Percentiles rank a stretch among this genome's conserved stretches.
These are phyloP conservation scores for Thielaviopsis musarum DNA, from an alignment of 2,329 filamentous ascomycete genomes.

Conservation along the genomic window DNA sequence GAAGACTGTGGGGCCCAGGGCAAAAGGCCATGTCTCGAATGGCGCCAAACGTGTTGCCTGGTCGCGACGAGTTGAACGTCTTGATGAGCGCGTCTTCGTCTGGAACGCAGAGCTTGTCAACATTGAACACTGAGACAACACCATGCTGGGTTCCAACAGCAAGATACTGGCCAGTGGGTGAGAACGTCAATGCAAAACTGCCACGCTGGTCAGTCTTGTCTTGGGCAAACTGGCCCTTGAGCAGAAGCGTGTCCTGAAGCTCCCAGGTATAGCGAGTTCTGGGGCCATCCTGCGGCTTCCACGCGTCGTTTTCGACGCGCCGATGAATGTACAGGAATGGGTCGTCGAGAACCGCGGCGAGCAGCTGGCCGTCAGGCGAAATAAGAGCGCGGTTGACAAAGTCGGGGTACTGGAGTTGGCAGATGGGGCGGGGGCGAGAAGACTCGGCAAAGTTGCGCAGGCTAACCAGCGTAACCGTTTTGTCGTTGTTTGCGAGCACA, in stretches of 20 bases:
- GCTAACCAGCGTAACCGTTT: conserved; percentile 69
- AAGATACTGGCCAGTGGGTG: conserved; percentile 50
- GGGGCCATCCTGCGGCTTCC: conserved; percentile 3
- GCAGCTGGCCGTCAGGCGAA: conserved; percentile 66
- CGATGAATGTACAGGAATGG: conserved; percentile 73
- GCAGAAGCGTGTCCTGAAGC: conserved; percentile 32
- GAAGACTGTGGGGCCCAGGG: conserved; percentile 72
- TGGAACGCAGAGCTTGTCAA: conserved; percentile 27
- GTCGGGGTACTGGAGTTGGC: conserved; percentile 58
- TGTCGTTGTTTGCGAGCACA: conserved; percentile 79
- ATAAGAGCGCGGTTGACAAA: conserved; percentile 90
- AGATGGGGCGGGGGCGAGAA: conserved; percentile 38
- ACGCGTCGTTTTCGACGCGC: conserved; percentile 25
- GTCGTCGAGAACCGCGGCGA: conserved; percentile 77
- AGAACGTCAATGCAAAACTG: conserved; percentile 68
- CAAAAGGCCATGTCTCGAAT: conserved; percentile 86
- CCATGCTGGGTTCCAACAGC: conserved; percentile 70
- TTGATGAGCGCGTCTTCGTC: conserved; percentile 48
- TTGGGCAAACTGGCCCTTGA: conserved; percentile 39
- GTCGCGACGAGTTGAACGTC: conserved; percentile 61
- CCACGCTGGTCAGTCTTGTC: conserved; percentile 41
- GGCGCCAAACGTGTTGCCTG: conserved; percentile 54
- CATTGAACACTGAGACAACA: conserved; percentile 59
- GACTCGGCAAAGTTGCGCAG: conserved; percentile 40
- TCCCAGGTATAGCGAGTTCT: conserved; percentile 31